Evolutionary conservation across 2,329 filamentous ascomycete species (phyloP), one percentile per base, ranked within the genome.

Genomic region (Cladophialophora exuberans): DNA sequence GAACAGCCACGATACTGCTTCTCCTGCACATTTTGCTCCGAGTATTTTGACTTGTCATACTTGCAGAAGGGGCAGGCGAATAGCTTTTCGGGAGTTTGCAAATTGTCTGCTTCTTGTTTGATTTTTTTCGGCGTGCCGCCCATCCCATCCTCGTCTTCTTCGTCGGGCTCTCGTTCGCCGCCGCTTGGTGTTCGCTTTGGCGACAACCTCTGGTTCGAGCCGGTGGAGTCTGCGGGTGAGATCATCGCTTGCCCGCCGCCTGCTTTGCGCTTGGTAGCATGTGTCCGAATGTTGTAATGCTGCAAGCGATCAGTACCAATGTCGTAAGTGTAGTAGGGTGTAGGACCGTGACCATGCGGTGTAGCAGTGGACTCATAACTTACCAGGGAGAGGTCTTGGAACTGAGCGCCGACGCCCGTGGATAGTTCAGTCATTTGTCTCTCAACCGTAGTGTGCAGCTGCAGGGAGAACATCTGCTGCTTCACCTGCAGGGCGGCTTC

Each of bases 41-140:
- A 62, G 48, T 64, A 64, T 35, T 59, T 60, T 7, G 52, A 43
- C 43, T 57, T 56, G 47, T 63, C 57, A 30, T 47, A 61, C 44
- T 62, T 64, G 46, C 48, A 61, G 43, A 57, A 64, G 2, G 61
- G 62, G 41, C 62, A 64, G 20, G 62, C 62, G 31, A 61, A 64
- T 18, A 63, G 26, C 20, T 54, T 57, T 22, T 56, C 52, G 4
- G 54, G 41, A 23, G 50, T 45, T 22, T 30, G 39, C n/a, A 36
- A 22, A 4, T 53, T 17, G 3, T 57, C 52, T 17, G 49, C 26
- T 11, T 57, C 61, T 18, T 55, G 59, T 35, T 60, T 63, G 26
- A 57, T 54, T 46, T 61, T 58, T 44, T 64, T 64, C 9, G 62
- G 57, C 13, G 61, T 52, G 9, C 61, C 56, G 22, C 56, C 59